These are phyloP conservation scores for Sarcodon aspratus DNA, from an alignment of 768 basidiomycete species.

Conservation along the genomic window DNA sequence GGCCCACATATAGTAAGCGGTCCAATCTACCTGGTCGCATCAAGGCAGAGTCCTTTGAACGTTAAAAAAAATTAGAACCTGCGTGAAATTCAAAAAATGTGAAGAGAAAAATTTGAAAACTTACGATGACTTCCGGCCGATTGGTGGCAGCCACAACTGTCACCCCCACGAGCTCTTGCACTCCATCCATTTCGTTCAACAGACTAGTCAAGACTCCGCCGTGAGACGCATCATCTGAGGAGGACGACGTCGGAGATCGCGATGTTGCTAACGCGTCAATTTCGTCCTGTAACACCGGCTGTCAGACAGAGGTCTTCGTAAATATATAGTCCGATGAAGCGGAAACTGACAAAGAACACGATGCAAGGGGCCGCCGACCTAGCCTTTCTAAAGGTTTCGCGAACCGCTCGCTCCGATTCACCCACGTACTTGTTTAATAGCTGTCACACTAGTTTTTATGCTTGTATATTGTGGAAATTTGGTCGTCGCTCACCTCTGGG, in stretches of 20 bases:
- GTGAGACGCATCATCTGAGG: constrained; percentile 44
- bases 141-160: constrained; percentile 95
- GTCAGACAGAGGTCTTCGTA: not conserved
- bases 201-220: constrained; percentile 90
- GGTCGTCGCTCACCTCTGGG: constrained; percentile 59
- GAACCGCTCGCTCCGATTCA: constrained; percentile 89
- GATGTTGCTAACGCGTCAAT: constrained; percentile 89
- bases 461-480: not conserved
- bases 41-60: constrained; percentile 74
- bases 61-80: no score
- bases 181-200: constrained; percentile 97
- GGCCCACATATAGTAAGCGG: constrained; percentile 88
- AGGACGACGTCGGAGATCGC: constrained; percentile 26
- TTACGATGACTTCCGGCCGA: constrained; percentile 80
- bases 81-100: not conserved
- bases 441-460: constrained; percentile 26
- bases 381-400: constrained; percentile 94
- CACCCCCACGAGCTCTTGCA: constrained; percentile 91
- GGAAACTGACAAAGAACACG: constrained; percentile 77
- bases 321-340: not conserved
- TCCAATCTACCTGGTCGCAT: constrained; percentile 94
- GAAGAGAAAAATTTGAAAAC: constrained; percentile 17
- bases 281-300: constrained; percentile 58
- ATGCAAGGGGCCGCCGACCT: constrained; percentile 91
- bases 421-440: constrained; percentile 95